These are phyloP conservation scores for Kuraishia piskuri DNA, from an alignment of 805 yeast species.

Conservation along the genomic window DNA sequence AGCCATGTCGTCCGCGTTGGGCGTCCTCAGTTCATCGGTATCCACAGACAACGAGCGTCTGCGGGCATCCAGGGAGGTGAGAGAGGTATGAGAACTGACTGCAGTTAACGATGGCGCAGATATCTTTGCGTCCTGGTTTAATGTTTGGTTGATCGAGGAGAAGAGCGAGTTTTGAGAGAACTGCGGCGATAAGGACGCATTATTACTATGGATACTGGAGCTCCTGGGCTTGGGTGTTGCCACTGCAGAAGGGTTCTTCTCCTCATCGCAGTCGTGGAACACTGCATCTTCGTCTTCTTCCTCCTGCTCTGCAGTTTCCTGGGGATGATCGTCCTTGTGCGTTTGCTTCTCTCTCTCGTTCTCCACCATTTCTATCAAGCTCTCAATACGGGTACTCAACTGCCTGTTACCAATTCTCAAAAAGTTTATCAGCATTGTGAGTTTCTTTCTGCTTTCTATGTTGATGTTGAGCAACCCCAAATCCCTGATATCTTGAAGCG, in stretches of 20 bases:
- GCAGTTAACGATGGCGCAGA: slow-evolving; percentile 7
- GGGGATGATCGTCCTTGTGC: slow-evolving; percentile 4
- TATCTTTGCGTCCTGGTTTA: not conserved
- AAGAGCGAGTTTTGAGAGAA: not conserved
- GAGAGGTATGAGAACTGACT: slow-evolving; percentile 11
- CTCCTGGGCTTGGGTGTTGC: not conserved
- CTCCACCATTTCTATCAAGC: slow-evolving; percentile 29
- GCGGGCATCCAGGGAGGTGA: slow-evolving; percentile 7
- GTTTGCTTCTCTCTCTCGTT: slow-evolving; percentile 10
- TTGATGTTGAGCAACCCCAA: slow-evolving; percentile 23
- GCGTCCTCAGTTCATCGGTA: slow-evolving; percentile 2
- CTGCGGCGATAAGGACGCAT: not conserved
- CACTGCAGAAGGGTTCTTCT: not conserved
- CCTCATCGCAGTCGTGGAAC: slow-evolving; percentile 3
- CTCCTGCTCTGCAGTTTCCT: slow-evolving; percentile 7
- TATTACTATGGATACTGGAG: not conserved
- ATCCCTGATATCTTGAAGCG: slow-evolving; percentile 24
- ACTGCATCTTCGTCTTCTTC: not conserved
- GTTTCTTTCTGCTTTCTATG: slow-evolving; percentile 64
- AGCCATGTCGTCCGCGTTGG: not conserved
- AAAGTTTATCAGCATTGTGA: slow-evolving; percentile 73
- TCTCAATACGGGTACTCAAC: slow-evolving; percentile 56
- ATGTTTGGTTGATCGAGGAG: not conserved
- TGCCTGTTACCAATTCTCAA: slow-evolving; percentile 75
- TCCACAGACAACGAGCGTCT: not conserved